Conservation (phyloP, 805 yeast genomes). For the Cyberlindnera maritima region DNA sequence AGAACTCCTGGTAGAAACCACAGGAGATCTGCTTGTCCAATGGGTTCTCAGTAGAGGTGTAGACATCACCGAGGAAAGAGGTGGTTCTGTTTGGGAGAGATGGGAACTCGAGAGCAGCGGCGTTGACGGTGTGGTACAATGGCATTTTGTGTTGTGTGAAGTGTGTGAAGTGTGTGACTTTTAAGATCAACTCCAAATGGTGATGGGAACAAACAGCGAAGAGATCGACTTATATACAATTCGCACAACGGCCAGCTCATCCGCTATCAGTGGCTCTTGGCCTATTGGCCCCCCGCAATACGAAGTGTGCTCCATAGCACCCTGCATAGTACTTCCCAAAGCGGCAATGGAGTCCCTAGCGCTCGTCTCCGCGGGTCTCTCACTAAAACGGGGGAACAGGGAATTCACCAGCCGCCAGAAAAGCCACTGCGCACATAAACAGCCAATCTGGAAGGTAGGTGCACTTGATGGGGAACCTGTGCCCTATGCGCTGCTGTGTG, state of each 20-base stretch:
- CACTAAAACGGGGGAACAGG: too few species aligned
- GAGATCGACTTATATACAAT: neutral
- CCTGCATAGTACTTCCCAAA: neutral
- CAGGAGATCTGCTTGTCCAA: constrained; percentile 57
- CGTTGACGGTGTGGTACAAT: constrained; percentile 49
- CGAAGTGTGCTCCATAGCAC: neutral
- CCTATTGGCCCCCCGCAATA: neutral
- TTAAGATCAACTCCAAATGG: too few species aligned
- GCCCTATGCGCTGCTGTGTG: too few species aligned
- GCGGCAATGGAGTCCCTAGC: constrained; percentile 6
- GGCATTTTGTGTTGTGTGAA: constrained; percentile 20
- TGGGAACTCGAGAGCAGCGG: constrained; percentile 53
- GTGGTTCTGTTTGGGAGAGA: constrained; percentile 66
- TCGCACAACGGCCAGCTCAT: neutral
- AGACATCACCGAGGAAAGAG: constrained; percentile 65
- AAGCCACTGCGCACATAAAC: too few species aligned
- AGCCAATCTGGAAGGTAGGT: too few species aligned
- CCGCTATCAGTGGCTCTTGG: neutral
- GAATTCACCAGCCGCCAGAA: too few species aligned
- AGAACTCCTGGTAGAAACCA: constrained; percentile 62
- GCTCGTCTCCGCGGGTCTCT: neutral
- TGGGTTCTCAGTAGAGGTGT: constrained; percentile 54
- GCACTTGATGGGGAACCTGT: too few species aligned
- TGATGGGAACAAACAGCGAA: neutral
- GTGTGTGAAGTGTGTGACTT: too few species aligned